Evolutionary conservation across 192 early-diverging fungal species (phyloP).

Genomic region (Backusella morwellensis): DNA sequence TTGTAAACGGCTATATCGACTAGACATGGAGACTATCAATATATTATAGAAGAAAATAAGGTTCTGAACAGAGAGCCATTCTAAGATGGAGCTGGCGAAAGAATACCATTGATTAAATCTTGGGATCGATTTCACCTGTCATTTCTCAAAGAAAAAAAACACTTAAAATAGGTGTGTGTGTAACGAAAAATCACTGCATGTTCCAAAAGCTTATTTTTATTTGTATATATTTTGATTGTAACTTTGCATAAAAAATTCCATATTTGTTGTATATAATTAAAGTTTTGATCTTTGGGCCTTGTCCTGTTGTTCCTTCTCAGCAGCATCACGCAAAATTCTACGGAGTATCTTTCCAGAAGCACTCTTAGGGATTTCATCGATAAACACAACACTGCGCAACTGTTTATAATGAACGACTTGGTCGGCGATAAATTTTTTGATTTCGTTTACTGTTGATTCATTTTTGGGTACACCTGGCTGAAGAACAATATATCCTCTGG

Average conservation of each 20-base stretch:
- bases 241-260: not conserved
- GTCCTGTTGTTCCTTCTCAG: not conserved
- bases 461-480: slow-evolving; percentile 36
- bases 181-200: no score
- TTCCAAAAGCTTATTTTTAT: not conserved
- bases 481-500: slow-evolving; percentile 74
- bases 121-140: no score
- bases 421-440: slow-evolving; percentile 52
- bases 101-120: no score
- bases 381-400: slow-evolving; percentile 78
- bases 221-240: not conserved
- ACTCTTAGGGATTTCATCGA: slow-evolving; percentile 72
- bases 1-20: no score
- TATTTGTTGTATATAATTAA: not conserved
- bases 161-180: no score
- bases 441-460: slow-evolving; percentile 37
- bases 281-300: not conserved
- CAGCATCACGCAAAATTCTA: slow-evolving; percentile 33
- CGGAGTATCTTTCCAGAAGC: slow-evolving; percentile 85
- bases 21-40: no score
- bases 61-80: no score
- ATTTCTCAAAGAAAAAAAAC: not conserved
- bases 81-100: no score
- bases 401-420: slow-evolving; percentile 70
- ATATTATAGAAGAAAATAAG: no score